phyloP scores from a whole-genome alignment of 23 red algal genomes.

The Gracilaria gracilis region DNA sequence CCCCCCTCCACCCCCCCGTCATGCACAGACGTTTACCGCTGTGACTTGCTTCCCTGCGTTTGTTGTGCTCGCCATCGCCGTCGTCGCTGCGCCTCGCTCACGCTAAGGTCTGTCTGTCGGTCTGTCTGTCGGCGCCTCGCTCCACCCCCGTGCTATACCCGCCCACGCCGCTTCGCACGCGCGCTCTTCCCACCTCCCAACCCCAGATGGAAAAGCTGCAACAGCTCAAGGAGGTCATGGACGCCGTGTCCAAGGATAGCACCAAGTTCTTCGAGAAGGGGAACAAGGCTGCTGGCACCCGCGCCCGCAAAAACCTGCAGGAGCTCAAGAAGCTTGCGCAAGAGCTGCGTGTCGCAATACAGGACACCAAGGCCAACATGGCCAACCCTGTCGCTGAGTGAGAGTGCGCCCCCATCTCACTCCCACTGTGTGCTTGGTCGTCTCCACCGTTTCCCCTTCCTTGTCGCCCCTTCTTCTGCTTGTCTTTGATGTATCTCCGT shows the following conservation, averaged over 20 bases:
- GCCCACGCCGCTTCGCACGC: not conserved
- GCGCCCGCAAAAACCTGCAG: slow-evolving; percentile 88
- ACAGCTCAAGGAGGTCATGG: slow-evolving; percentile 82
- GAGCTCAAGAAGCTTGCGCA: slow-evolving; percentile 87
- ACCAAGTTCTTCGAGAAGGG: slow-evolving; percentile 90
- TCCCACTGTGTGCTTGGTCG: not conserved
- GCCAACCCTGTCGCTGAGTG: slow-evolving; percentile 51
- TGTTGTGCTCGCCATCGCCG: not conserved
- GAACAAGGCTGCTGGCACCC: slow-evolving; percentile 93
- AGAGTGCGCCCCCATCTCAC: not conserved
- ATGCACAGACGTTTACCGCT: not conserved
- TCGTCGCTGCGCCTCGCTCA: not conserved
- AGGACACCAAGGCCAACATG: slow-evolving; percentile 81
- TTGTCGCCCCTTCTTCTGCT: slow-evolving; percentile 2
- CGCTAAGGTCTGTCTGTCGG: too few species aligned
- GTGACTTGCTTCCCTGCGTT: not conserved
- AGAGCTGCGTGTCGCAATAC: slow-evolving; percentile 87
- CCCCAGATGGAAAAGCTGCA: slow-evolving; percentile 62
- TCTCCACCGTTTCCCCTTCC: not conserved
- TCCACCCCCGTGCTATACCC: not conserved
- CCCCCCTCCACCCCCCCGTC: too few species aligned
- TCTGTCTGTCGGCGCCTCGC: not conserved
- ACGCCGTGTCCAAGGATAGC: slow-evolving; percentile 83
- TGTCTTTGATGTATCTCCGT: slow-evolving; percentile 2
- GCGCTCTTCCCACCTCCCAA: not conserved